phyloP scores from a whole-genome alignment of 2,329 filamentous ascomycete genomes.

The Chrysoporthe cubensis region DNA sequence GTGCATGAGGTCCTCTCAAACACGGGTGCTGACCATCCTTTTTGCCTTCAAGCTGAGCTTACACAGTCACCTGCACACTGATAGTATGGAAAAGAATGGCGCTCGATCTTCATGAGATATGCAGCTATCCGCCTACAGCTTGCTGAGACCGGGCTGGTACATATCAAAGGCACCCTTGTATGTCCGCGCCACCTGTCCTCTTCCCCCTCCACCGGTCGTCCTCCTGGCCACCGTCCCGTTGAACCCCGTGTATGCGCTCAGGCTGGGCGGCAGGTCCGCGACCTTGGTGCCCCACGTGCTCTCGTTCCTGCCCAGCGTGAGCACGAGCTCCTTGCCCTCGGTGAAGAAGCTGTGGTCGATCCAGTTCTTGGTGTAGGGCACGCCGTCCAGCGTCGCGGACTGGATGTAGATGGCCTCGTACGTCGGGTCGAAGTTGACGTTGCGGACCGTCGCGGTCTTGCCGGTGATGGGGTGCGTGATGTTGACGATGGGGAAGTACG shows the following conservation, averaged over 20 bases:
- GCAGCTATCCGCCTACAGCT: neutral
- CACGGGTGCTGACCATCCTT: conserved; percentile 9
- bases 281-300: conserved; percentile 66
- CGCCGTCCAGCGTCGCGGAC: conserved; percentile 64
- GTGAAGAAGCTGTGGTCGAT: conserved; percentile 69
- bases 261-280: conserved; percentile 66
- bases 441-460: conserved; percentile 62
- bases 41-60: neutral
- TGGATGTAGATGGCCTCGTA: conserved; percentile 68
- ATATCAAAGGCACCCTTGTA: conserved; percentile 16
- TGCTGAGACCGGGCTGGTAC: neutral
- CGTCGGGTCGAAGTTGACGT: conserved; percentile 62
- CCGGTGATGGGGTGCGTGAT: conserved; percentile 62
- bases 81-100: too few relatives aligned
- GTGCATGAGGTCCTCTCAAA: conserved; percentile 16
- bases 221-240: conserved; percentile 29
- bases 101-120: too few relatives aligned
- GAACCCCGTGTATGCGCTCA: conserved; percentile 44
- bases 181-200: neutral
- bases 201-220: neutral
- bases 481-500: conserved; percentile 66
- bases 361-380: conserved; percentile 67
- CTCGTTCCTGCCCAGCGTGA: conserved; percentile 63
- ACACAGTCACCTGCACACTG: neutral
- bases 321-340: conserved; percentile 65